Evolutionary conservation across 2,329 filamentous ascomycete species (phyloP).

Genomic region (Penicillium palitans): DNA sequence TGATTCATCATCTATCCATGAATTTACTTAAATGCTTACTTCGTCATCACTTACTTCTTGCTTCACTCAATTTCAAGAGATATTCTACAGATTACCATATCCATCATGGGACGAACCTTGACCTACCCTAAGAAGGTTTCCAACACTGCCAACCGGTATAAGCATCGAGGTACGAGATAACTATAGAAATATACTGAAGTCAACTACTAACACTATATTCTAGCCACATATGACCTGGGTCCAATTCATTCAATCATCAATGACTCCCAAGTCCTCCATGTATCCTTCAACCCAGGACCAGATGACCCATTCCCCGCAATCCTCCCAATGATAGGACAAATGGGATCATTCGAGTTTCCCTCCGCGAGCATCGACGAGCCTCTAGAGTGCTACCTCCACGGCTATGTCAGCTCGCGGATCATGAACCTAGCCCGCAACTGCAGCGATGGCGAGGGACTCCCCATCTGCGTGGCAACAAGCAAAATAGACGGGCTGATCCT

Average conservation of each 20-base stretch:
- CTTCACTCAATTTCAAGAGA: background rate
- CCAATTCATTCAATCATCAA: slow-evolving; percentile 77
- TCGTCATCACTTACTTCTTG: background rate
- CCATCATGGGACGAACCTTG: slow-evolving; percentile 45
- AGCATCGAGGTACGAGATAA: slow-evolving; percentile 56
- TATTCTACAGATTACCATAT: background rate
- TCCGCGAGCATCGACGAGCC: slow-evolving; percentile 63
- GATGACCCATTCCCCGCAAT: slow-evolving; percentile 71
- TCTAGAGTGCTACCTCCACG: slow-evolving; percentile 77
- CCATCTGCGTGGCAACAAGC: slow-evolving; percentile 70
- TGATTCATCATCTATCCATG: background rate
- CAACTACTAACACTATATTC: slow-evolving; percentile 9
- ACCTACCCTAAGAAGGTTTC: slow-evolving; percentile 63
- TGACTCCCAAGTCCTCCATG: slow-evolving; percentile 70
- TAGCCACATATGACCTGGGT: slow-evolving; percentile 69
- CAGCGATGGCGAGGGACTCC: slow-evolving; percentile 56
- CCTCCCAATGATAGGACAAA: slow-evolving; percentile 82
- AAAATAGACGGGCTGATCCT: slow-evolving; percentile 79
- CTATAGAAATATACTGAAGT: background rate
- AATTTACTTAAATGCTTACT: slow-evolving; percentile 3
- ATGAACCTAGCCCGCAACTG: slow-evolving; percentile 61
- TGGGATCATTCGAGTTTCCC: slow-evolving; percentile 69
- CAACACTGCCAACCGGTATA: slow-evolving; percentile 68
- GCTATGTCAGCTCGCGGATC: slow-evolving; percentile 76
- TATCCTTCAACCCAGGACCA: slow-evolving; percentile 68